A percentile compares a stretch with the other conserved stretches of the same genome.
These are phyloP conservation scores for Exophiala bonariae DNA, from an alignment of 2,329 filamentous ascomycete genomes.

Conservation along the genomic window DNA sequence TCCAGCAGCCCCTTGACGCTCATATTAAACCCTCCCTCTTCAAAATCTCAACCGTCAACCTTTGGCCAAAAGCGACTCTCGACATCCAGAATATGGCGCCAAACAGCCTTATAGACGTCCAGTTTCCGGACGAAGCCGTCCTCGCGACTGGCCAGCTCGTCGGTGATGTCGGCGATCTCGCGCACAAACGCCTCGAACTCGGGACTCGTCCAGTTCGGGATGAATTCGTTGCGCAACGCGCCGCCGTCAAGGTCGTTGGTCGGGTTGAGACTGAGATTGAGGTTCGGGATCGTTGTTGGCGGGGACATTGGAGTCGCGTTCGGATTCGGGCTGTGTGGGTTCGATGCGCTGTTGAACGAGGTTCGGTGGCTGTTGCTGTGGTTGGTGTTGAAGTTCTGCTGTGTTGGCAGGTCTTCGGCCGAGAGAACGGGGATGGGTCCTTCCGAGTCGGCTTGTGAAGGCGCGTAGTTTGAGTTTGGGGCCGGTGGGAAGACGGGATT, in stretches of 20 bases:
- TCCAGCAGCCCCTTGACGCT: too few species aligned
- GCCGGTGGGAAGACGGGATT: background rate
- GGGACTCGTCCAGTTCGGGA: slow-evolving; percentile 66
- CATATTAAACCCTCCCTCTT: too few species aligned
- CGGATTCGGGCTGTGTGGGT: background rate
- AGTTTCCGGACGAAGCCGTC: slow-evolving; percentile 39
- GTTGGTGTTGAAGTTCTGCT: background rate
- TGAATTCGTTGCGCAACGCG: slow-evolving; percentile 63
- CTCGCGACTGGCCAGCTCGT: slow-evolving; percentile 51
- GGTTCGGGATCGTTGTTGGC: slow-evolving; percentile 4
- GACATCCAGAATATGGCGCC: slow-evolving; percentile 51
- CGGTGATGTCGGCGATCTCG: slow-evolving; percentile 55
- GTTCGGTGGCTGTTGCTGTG: background rate
- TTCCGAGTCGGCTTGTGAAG: slow-evolving; percentile 1
- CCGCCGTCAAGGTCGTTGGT: slow-evolving; percentile 63
- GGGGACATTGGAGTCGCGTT: background rate
- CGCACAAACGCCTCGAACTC: slow-evolving; percentile 64
- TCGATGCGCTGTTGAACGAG: background rate
- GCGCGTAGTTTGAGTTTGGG: background rate
- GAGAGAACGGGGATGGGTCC: background rate
- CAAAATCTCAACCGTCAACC: slow-evolving; percentile 15
- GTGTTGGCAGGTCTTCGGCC: background rate
- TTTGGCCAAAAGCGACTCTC: slow-evolving; percentile 62
- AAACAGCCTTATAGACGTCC: slow-evolving; percentile 48
- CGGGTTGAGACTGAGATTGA: too few species aligned